These are phyloP conservation scores for Colletotrichum scovillei DNA, from an alignment of 2,329 filamentous ascomycete genomes.

Conservation along the genomic window DNA sequence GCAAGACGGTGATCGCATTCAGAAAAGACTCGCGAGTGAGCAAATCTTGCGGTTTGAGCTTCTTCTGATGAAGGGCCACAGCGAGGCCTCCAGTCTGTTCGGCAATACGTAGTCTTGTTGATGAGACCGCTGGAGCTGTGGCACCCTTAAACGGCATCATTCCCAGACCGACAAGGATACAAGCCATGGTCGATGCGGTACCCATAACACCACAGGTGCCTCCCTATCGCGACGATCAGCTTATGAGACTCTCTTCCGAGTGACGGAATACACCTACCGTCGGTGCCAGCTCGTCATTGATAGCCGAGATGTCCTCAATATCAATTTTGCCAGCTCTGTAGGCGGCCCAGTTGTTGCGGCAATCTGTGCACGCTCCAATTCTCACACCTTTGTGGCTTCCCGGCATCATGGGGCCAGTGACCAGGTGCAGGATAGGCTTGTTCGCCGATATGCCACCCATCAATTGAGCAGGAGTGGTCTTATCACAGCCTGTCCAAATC, in stretches of 20 bases:
- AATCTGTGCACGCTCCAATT: constrained; percentile 81
- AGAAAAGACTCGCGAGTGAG: constrained; percentile 82
- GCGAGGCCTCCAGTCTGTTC: constrained; percentile 77
- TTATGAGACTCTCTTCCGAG: neutral
- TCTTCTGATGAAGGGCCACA: constrained; percentile 73
- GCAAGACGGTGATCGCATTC: constrained; percentile 88
- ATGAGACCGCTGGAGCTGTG: constrained; percentile 81
- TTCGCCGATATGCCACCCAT: constrained; percentile 83
- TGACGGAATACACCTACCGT: constrained; percentile 58
- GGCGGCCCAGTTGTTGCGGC: constrained; percentile 78
- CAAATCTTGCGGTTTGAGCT: constrained; percentile 76
- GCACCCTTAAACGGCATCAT: constrained; percentile 82
- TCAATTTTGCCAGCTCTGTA: constrained; percentile 75
- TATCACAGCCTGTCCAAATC: constrained; percentile 70
- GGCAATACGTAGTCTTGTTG: constrained; percentile 84
- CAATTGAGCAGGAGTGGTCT: constrained; percentile 78
- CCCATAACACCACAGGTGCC: constrained; percentile 94
- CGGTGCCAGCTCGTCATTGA: constrained; percentile 80
- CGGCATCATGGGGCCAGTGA: constrained; percentile 82
- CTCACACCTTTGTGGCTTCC: constrained; percentile 73
- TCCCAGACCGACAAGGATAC: constrained; percentile 84
- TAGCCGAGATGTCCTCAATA: constrained; percentile 75
- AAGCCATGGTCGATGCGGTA: constrained; percentile 91
- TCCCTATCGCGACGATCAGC: constrained; percentile 49
- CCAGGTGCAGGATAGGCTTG: constrained; percentile 75